Conservation (phyloP, 495 filamentous ascomycete species). For the Penicillium salamii region DNA sequence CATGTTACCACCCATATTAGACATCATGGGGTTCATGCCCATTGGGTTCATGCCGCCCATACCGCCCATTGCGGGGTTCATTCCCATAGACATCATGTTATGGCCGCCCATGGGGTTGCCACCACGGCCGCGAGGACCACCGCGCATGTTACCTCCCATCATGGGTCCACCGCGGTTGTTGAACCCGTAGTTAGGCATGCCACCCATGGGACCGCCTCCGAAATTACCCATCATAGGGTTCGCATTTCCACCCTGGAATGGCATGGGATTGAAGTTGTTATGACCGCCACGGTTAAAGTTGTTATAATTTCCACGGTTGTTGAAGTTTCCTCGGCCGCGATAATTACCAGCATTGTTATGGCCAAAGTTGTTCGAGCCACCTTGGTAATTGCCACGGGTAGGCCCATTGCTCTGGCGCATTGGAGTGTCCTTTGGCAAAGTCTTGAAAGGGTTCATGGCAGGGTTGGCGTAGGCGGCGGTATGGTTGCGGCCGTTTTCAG, state of each 20-base stretch:
- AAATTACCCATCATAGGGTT: slow-evolving; percentile 64
- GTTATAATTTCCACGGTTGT: slow-evolving; percentile 40
- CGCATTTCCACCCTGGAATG: slow-evolving; percentile 43
- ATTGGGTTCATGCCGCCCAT: slow-evolving; percentile 13
- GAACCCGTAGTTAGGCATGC: slow-evolving; percentile 57
- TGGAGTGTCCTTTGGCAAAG: slow-evolving; percentile 86
- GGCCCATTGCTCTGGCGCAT: slow-evolving; percentile 63
- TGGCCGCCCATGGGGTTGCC: slow-evolving; percentile 49
- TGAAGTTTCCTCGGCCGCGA: slow-evolving; percentile 48
- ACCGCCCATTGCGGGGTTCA: slow-evolving; percentile 31
- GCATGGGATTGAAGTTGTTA: slow-evolving; percentile 54
- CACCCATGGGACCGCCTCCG: slow-evolving; percentile 51
- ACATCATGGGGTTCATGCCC: slow-evolving; percentile 22
- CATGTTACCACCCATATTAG: slow-evolving; percentile 1
- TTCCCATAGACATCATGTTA: slow-evolving; percentile 57
- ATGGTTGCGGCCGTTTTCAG: slow-evolving; percentile 62
- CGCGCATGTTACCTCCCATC: slow-evolving; percentile 68
- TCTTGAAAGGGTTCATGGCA: slow-evolving; percentile 81
- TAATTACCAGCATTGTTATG: slow-evolving; percentile 29
- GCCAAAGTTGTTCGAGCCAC: slow-evolving; percentile 12
- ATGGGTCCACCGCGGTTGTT: slow-evolving; percentile 57
- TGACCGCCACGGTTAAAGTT: slow-evolving; percentile 43
- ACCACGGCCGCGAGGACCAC: slow-evolving; percentile 69
- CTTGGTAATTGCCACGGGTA: background rate
- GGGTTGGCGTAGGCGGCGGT: slow-evolving; percentile 74